Percentiles rank a stretch among this genome's conserved stretches.
These are phyloP conservation scores for Pseudonitzschia pungens DNA, from an alignment of 108 stramenopile species.

Conservation along the genomic window DNA sequence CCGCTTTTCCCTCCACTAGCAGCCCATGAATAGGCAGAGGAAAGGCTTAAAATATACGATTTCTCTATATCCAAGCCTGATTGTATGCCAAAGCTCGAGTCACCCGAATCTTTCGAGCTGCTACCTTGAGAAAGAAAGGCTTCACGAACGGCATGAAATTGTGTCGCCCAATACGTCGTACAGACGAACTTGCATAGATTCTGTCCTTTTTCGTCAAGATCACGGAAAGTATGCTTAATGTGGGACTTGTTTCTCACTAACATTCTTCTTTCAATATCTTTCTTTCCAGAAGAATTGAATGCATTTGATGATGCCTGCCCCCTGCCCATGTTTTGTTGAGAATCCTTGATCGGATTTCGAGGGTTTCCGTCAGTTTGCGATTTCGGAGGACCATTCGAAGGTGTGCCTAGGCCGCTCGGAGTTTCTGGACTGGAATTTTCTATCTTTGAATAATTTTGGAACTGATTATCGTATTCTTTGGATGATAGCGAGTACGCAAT, in stretches of 20 bases:
- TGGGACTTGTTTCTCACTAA: constrained; percentile 83
- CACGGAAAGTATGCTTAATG: constrained; percentile 91
- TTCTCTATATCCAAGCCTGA: constrained; percentile 62
- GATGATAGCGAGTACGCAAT: constrained; percentile 93
- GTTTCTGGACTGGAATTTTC: constrained; percentile 22
- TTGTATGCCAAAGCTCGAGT: background rate
- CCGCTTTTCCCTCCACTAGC: constrained; percentile 95
- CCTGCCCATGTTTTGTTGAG: constrained; percentile 13
- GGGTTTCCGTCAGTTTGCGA: constrained; percentile 9
- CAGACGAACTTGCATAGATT: constrained; percentile 92
- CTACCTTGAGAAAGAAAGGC: constrained; percentile 62
- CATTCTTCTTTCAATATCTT: constrained; percentile 83
- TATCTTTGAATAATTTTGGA: constrained; percentile 55
- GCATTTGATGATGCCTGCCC: constrained; percentile 26
- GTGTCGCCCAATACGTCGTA: constrained; percentile 95
- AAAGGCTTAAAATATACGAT: constrained; percentile 81
- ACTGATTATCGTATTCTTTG: constrained; percentile 77
- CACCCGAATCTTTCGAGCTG: constrained; percentile 19
- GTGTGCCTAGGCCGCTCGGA: constrained; percentile 13
- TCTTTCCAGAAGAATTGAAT: constrained; percentile 22
- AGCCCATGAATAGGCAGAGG: constrained; percentile 81
- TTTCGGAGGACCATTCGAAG: constrained; percentile 12
- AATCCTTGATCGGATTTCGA: constrained; percentile 23
- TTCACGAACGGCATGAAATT: constrained; percentile 92
- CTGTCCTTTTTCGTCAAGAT: constrained; percentile 88